Base-by-base conservation (phyloP, 176 grass and related monocot species). In the Cenchrus purpureus region DNA sequence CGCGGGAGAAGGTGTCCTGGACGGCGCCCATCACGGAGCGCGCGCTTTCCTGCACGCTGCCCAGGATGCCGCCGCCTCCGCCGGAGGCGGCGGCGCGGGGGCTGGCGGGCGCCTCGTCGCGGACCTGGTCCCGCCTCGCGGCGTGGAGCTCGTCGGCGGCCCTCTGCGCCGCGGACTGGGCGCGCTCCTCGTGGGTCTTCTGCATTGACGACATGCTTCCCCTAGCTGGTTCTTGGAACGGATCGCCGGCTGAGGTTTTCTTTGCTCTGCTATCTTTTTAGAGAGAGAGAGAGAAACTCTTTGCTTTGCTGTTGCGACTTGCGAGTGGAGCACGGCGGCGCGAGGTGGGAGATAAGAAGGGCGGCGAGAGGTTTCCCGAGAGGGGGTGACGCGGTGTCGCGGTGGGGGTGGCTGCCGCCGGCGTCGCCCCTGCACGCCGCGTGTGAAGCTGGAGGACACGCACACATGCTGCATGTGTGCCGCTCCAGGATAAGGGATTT, bases 171-270 rank as follows among this genome's bases (percentile, higher is more conserved):
- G 71, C 71, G 31, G 65, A 62, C 85, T 93, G 77, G 5, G 83
- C 85, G 37, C 85, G 76, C 40, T 91, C 85, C 84, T 87, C 84
- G 4, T 79, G 85, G 43, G 78, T 80, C 74, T 71, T 63, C 85
- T 87, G 80, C 75, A 88, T 56, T 40, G 91, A 93, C 54, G 91
- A 82, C 91, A 91, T 91, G 45, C 4, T 3, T 15, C 52, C 12
- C 1, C 49, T 51, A 49, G 45, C 20, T 72, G 12, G 4, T 11
- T 28, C 0, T 16, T 2, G 20, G 1, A 20, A 8, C 10, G 20
- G 56, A 20, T 55, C 53, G 53, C 8, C 56, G 56, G 8, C 1
- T 58, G 16, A 0, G 17, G 8, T 20, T 20, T 57, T 1, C 6
- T 56, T 56, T 19, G 37, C 37, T 32, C 31, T 32, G 31, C 31